A percentile compares a stretch with the other conserved stretches of the same genome.
Conservation (phyloP, 2,329 filamentous ascomycete species). For the Botrytis deweyae region DNA sequence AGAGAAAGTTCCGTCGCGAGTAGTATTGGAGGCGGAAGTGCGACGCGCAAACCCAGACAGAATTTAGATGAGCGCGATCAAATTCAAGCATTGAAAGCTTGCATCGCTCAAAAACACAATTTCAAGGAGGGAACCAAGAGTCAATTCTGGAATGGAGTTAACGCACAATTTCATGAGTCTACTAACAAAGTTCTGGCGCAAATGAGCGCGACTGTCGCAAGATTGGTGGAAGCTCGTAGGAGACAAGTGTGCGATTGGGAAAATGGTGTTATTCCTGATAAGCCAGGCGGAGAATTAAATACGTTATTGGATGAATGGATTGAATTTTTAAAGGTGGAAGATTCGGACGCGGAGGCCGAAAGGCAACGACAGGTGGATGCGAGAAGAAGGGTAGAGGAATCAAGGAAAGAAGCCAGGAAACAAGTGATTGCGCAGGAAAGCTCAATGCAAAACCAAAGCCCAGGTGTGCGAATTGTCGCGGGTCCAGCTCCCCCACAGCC, state of each 20-base stretch:
- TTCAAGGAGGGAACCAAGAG: constrained; percentile 40
- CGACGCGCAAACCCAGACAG: constrained; percentile 38
- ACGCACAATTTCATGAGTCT: constrained; percentile 36
- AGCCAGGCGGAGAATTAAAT: constrained; percentile 38
- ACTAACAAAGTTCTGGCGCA: constrained; percentile 39
- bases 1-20: constrained; percentile 37
- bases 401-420: constrained; percentile 37
- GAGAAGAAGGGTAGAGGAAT: constrained; percentile 37
- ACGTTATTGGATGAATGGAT: constrained; percentile 39
- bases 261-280: constrained; percentile 36
- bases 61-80: constrained; percentile 40
- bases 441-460: constrained; percentile 27
- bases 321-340: constrained; percentile 39
- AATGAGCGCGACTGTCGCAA: constrained; percentile 40
- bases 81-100: constrained; percentile 38
- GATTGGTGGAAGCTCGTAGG: constrained; percentile 37
- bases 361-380: constrained; percentile 40
- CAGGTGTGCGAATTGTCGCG: constrained; percentile 25
- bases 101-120: constrained; percentile 35
- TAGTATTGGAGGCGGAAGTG: constrained; percentile 34
- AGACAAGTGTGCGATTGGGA: constrained; percentile 39
- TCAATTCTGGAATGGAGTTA: constrained; percentile 39
- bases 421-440: constrained; percentile 37
- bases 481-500: constrained; percentile 26
- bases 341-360: constrained; percentile 38